phyloP scores from a whole-genome alignment of 2,329 filamentous ascomycete species.

The Fusarium coffeatum region DNA sequence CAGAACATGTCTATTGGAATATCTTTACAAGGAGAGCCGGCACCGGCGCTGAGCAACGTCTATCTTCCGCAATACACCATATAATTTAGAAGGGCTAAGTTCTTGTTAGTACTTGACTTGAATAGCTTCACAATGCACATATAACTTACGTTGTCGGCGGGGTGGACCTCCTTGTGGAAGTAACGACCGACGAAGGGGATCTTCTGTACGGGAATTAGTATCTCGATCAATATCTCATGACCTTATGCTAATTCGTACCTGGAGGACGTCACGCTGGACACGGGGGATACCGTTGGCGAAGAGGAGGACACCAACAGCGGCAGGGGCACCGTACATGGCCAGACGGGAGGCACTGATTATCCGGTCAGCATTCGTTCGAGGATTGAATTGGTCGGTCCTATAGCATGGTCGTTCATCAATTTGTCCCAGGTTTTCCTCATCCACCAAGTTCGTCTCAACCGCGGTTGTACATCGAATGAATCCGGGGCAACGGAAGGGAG shows the following conservation, averaged over 20 bases:
- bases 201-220: constrained; percentile 57
- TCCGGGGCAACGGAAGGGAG: constrained; percentile 42
- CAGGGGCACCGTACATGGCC: constrained; percentile 68
- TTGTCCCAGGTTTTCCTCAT: neutral
- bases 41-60: constrained; percentile 46
- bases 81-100: constrained; percentile 56
- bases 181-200: constrained; percentile 64
- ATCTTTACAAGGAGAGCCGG: constrained; percentile 54
- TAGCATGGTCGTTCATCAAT: neutral
- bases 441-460: neutral
- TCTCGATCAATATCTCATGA: neutral
- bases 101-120: constrained; percentile 37
- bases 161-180: constrained; percentile 66
- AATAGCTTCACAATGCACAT: neutral
- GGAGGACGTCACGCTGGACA: constrained; percentile 69
- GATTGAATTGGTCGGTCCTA: neutral
- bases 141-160: constrained; percentile 71
- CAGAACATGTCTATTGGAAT: constrained; percentile 52
- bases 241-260: constrained; percentile 53
- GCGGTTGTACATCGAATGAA: constrained; percentile 1
- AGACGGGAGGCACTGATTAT: constrained; percentile 61
- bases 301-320: constrained; percentile 68
- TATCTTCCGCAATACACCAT: constrained; percentile 45
- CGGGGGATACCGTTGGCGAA: constrained; percentile 71
- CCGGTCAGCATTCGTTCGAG: constrained; percentile 25